Base-by-base conservation (phyloP, 2,329 filamentous ascomycete genomes). In the Ophiostoma ips region DNA sequence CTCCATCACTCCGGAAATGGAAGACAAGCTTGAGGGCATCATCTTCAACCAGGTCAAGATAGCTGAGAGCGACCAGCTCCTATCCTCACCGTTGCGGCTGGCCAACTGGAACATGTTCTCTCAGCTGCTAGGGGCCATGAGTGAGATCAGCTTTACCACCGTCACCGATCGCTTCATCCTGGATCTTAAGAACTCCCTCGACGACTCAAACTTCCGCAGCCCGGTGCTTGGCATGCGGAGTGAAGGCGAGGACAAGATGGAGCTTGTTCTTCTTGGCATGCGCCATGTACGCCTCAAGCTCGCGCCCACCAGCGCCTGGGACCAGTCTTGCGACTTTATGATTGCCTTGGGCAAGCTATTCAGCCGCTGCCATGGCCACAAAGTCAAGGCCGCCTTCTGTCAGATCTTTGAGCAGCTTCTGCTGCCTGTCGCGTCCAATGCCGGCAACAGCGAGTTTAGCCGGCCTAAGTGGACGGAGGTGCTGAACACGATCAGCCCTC, bases 101-200 rank as follows among this genome's bases (percentile, higher is more conserved):
- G 86, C 92, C 13, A 98, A 98, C 60, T 98, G 90, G 90, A 85
- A 87, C 52, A 80, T 98, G 3, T 95, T 95, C 63, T 83, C 87
- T 18, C 86, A 95, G 59, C 71, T 98, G 3, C 76, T 98, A 1
- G 92, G 94, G n/a, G 84, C 89, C 36, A 95, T 98, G 85, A 95
- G 92, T 66, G 84, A 85, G 41, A 82, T 92, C 56, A 90, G 94
- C 61, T 96, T 98, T 63, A 70, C 79, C 15, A 85, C 82, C 50
- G 89, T 98, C 43, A 81, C 87, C 3, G 78, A 81, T 50, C 81
- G 87, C 45, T 98, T 94, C 61, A 72, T 94, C 43, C 70, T 75
- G 30, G 89, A 96, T 61, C 72, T 98, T 5, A 85, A 88, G 51
- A 73, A 73, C 31, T 84, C 83, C 10, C 80, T 95, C 48, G 81